These are phyloP conservation scores for Amanita thiersii DNA, from an alignment of 768 basidiomycete species.

Conservation along the genomic window DNA sequence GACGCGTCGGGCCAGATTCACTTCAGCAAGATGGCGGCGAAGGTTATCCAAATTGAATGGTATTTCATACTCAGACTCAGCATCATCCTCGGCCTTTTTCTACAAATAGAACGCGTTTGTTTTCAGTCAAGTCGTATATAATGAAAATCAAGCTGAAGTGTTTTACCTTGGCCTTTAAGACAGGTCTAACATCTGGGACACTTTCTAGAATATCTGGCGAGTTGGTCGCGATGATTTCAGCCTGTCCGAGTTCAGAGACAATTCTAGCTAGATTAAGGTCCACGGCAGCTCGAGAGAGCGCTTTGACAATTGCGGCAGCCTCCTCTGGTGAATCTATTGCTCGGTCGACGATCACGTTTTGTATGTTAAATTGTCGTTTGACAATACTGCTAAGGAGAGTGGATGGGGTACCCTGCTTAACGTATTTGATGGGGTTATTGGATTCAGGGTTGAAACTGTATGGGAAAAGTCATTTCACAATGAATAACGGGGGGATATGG, in stretches of 20 bases:
- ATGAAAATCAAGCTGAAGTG: neutral
- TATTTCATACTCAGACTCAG: constrained; percentile 28
- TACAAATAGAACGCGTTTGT: no score
- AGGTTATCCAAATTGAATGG: constrained; percentile 74
- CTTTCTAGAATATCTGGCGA: constrained; percentile 34
- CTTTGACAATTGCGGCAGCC: constrained; percentile 44
- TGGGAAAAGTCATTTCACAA: neutral
- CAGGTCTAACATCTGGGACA: constrained; percentile 59
- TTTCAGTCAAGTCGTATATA: neutral
- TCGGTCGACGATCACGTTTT: constrained; percentile 50
- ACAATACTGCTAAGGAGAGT: constrained; percentile 37
- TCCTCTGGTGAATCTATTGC: constrained; percentile 46
- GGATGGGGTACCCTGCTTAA: constrained; percentile 15
- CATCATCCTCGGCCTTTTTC: constrained; percentile 12
- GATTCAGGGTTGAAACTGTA: constrained; percentile 32
- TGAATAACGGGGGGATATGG: no score
- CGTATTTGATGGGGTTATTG: constrained; percentile 12
- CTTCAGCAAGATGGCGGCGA: constrained; percentile 56
- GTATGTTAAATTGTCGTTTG: constrained; percentile 39
- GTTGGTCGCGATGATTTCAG: constrained; percentile 34
- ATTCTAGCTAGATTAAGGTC: constrained; percentile 41
- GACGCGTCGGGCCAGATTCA: constrained; percentile 54
- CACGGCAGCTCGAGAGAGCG: constrained; percentile 54
- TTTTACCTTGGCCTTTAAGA: constrained; percentile 34
- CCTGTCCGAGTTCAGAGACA: constrained; percentile 48